Evolutionary conservation across 768 basidiomycete genomes (phyloP), one percentile per base, ranked within the genome.

Genomic region (Hericium rajendrae): DNA sequence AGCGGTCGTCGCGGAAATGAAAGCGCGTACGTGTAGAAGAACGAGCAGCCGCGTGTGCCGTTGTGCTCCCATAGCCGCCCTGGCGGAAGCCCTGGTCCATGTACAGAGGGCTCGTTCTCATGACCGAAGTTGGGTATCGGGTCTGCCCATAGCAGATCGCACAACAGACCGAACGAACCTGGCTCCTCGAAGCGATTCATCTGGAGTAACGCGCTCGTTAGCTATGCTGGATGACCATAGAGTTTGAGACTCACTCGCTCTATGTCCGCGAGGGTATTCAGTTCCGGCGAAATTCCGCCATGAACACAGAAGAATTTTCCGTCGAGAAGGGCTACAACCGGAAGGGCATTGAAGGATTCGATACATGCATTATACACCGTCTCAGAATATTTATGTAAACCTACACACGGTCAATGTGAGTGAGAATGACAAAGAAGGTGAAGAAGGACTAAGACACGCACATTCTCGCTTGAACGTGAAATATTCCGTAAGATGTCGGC

Each of bases 281-380:
- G 78, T 61, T 89, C 85, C 0, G 97, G 97, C 0, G 91, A 93
- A 39, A 99, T 78, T 3, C 97, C 97, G 2, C 97, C 97, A 63
- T 98, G 97, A 2, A 98, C 93, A 66, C 95, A 98, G 70, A 99
- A 88, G 76, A 99, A 98, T 65, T 92, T 89, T 60, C 83, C 80
- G 69, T 99, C 97, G 70, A 99, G 89, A 57, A 98, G 75, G 6
- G 92, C 97, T 0, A 93, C 81, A 38, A 99, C 73, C 2, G 97
- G 97, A 5, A 99, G 78, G 22, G 91, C 85, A 66, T 85, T 87
- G 75, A 98, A 99, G 0, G 91, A 91, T 48, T 84, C 79, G 65
- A 92, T 82, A 69, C 93, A 97, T 1, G 92, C 94, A 58, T 98
- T 91, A 69, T 99, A 99, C 22, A 99, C 83, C 38, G 73, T 74